Percentiles rank a stretch among this genome's conserved stretches.
Conservation (phyloP, 192 early-diverging fungal species). For the Coemansia sp. region DNA sequence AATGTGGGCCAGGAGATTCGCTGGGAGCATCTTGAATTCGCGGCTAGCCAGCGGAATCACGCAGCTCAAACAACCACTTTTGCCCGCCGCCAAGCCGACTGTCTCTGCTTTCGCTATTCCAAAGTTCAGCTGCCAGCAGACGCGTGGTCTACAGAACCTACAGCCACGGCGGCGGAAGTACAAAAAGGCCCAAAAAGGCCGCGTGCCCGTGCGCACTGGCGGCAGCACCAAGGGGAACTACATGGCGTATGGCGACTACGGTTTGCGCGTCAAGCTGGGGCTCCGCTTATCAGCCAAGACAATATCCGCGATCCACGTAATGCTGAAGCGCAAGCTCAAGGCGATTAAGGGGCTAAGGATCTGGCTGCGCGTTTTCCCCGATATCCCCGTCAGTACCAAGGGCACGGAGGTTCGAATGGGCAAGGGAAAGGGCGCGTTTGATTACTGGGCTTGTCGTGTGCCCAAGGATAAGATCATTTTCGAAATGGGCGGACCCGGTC, state of each 20-base stretch:
- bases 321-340: slow-evolving; percentile 78
- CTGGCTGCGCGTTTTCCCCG: slow-evolving; percentile 86
- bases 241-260: slow-evolving; percentile 87
- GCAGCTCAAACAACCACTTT: neutral
- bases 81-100: slow-evolving; percentile 1
- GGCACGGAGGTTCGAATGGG: slow-evolving; percentile 95
- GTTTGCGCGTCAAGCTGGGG: slow-evolving; percentile 84
- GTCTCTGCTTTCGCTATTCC: neutral
- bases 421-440: slow-evolving; percentile 93
- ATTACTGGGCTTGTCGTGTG: slow-evolving; percentile 90
- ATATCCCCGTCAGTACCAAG: slow-evolving; percentile 89
- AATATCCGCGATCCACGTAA: slow-evolving; percentile 72
- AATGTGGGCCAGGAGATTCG: slow-evolving; percentile 48
- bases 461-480: slow-evolving; percentile 85
- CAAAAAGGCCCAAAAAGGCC: slow-evolving; percentile 90
- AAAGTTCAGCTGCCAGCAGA: slow-evolving; percentile 13
- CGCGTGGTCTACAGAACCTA: slow-evolving; percentile 64
- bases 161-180: slow-evolving; percentile 77
- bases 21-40: slow-evolving; percentile 25
- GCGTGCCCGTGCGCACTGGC: slow-evolving; percentile 74
- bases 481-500: slow-evolving; percentile 76
- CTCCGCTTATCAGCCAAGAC: slow-evolving; percentile 79
- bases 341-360: slow-evolving; percentile 81
- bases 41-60: slow-evolving; percentile 8
- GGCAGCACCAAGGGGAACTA: slow-evolving; percentile 85